Conservation (phyloP, 2,329 filamentous ascomycete species). For the Aquanectria penicillioides region DNA sequence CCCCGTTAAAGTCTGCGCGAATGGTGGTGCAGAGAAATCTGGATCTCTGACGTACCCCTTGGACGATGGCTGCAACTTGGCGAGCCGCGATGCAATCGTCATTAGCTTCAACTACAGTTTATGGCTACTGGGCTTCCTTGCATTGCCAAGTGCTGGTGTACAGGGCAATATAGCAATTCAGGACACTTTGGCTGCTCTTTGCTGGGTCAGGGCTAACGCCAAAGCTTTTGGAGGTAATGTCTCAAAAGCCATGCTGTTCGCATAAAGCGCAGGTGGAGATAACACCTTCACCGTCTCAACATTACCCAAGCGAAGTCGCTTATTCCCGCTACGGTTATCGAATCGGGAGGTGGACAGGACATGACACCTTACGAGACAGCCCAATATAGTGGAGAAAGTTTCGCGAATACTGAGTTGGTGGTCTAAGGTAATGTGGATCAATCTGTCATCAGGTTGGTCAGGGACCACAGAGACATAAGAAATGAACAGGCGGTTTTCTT, state of each 20-base stretch:
- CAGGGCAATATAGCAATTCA: slow-evolving; percentile 31
- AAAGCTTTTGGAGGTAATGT: slow-evolving; percentile 52
- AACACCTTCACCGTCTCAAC: slow-evolving; percentile 21
- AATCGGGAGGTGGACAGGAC: slow-evolving; percentile 28
- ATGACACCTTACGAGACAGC: slow-evolving; percentile 8
- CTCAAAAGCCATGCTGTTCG: slow-evolving; percentile 48
- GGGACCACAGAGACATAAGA: not conserved
- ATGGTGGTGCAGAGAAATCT: slow-evolving; percentile 23
- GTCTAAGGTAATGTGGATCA: slow-evolving; percentile 14
- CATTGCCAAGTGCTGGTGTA: slow-evolving; percentile 20
- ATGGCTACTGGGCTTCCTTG: slow-evolving; percentile 25
- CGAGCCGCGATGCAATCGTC: slow-evolving; percentile 42
- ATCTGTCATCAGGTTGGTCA: too few relatives aligned
- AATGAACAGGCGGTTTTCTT: too few relatives aligned
- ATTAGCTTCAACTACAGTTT: slow-evolving; percentile 31
- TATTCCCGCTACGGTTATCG: slow-evolving; percentile 10
- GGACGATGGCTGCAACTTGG: slow-evolving; percentile 33
- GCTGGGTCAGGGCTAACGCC: slow-evolving; percentile 30
- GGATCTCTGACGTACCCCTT: slow-evolving; percentile 25
- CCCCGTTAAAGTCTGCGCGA: slow-evolving; percentile 33
- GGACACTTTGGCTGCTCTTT: slow-evolving; percentile 22
- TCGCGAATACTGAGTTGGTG: slow-evolving; percentile 23
- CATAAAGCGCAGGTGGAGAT: slow-evolving; percentile 26
- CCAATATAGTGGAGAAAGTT: slow-evolving; percentile 24
- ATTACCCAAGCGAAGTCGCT: slow-evolving; percentile 19